Conservation (phyloP, 108 stramenopile species). For the Epithemia pelagica region DNA sequence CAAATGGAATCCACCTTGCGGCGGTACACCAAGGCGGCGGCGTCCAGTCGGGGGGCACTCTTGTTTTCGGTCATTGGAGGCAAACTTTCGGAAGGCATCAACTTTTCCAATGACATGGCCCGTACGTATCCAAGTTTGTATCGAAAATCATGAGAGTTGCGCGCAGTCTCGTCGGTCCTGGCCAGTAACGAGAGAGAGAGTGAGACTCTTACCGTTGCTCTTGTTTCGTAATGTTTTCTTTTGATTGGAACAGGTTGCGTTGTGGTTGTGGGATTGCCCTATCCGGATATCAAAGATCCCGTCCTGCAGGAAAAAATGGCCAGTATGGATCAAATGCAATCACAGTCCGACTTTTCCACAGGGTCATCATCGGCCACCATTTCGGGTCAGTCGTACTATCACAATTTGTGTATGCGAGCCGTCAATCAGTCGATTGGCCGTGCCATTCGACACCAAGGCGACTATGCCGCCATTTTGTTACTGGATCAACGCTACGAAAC, state of each 20-base stretch:
- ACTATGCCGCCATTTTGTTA: slow-evolving; percentile 89
- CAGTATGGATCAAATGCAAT: slow-evolving; percentile 33
- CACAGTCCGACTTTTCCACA: not conserved
- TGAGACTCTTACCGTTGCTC: no score
- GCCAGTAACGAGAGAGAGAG: no score
- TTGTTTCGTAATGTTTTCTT: no score
- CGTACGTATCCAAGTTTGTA: slow-evolving; percentile 29
- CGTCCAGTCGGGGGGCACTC: slow-evolving; percentile 51
- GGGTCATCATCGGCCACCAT: slow-evolving; percentile 13
- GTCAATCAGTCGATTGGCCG: slow-evolving; percentile 99
- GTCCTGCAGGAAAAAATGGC: slow-evolving; percentile 90
- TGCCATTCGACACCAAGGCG: slow-evolving; percentile 91
- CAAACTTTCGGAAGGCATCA: slow-evolving; percentile 98
- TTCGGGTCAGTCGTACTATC: slow-evolving; percentile 73
- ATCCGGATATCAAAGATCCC: slow-evolving; percentile 93
- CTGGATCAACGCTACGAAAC: slow-evolving; percentile 82
- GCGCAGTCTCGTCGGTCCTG: no score
- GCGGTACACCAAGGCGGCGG: slow-evolving; percentile 47
- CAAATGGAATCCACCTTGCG: slow-evolving; percentile 74
- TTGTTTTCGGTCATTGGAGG: slow-evolving; percentile 95
- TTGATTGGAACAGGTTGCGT: slow-evolving; percentile 48
- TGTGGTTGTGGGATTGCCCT: slow-evolving; percentile 96
- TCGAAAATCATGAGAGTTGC: no score
- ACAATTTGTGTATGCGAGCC: slow-evolving; percentile 92
- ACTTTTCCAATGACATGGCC: slow-evolving; percentile 96